Conservation (phyloP, 495 filamentous ascomycete genomes). For the Penicillium mononematosum region DNA sequence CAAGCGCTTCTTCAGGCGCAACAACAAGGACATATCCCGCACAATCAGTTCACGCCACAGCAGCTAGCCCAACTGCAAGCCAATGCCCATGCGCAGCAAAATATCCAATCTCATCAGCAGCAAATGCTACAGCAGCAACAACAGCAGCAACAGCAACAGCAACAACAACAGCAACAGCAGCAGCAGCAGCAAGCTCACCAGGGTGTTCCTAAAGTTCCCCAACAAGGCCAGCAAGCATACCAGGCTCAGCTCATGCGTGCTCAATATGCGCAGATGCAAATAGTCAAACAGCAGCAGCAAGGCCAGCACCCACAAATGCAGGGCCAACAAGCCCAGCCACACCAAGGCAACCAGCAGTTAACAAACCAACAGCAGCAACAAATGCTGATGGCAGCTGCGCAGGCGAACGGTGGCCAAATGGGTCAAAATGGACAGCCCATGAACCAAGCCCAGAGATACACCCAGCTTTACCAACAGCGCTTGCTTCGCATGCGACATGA, state of each 20-base stretch:
- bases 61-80: slow-evolving; percentile 48
- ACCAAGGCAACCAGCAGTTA: slow-evolving; percentile 37
- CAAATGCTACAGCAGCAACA: slow-evolving; percentile 49
- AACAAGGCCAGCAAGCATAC: slow-evolving; percentile 47
- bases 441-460: slow-evolving; percentile 37
- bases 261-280: slow-evolving; percentile 44
- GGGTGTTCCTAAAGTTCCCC: slow-evolving; percentile 38
- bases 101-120: slow-evolving; percentile 49
- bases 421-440: slow-evolving; percentile 34
- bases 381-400: slow-evolving; percentile 43
- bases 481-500: slow-evolving; percentile 39
- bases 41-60: slow-evolving; percentile 46
- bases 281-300: slow-evolving; percentile 41
- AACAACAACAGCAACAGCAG: slow-evolving; percentile 22
- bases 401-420: slow-evolving; percentile 42
- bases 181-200: slow-evolving; percentile 40
- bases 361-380: slow-evolving; percentile 43
- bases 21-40: slow-evolving; percentile 44
- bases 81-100: slow-evolving; percentile 54
- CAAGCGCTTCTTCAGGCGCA: slow-evolving; percentile 51
- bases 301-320: slow-evolving; percentile 35
- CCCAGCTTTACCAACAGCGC: slow-evolving; percentile 40
- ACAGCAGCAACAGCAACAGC: slow-evolving; percentile 45
- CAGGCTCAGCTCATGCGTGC: slow-evolving; percentile 45
- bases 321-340: slow-evolving; percentile 37